phyloP scores from a whole-genome alignment of 2,329 filamentous ascomycete genomes.

The Penicillium sp. region DNA sequence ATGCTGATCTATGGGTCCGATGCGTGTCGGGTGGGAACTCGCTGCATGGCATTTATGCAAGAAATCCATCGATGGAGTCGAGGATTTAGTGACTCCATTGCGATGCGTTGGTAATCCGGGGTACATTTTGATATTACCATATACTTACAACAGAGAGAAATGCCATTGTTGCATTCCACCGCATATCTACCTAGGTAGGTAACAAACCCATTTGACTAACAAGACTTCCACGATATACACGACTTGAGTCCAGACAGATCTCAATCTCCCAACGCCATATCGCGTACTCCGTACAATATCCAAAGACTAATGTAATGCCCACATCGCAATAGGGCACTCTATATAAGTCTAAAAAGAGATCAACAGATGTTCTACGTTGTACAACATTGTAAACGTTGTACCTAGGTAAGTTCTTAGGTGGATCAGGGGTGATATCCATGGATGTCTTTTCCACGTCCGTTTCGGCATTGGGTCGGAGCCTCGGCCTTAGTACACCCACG shows the following conservation, averaged over 20 bases:
- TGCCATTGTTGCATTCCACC: too few species aligned
- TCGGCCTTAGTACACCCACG: not conserved
- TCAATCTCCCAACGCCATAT: too few species aligned
- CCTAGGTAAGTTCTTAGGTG: too few species aligned
- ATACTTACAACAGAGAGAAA: too few species aligned
- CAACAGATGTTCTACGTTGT: too few species aligned
- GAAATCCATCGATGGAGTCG: constrained; percentile 1
- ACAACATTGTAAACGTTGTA: too few species aligned
- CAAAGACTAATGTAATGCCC: too few species aligned
- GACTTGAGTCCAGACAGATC: not conserved
- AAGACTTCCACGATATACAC: not conserved
- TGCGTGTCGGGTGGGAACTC: not conserved
- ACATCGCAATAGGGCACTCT: too few species aligned
- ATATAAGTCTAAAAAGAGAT: too few species aligned
- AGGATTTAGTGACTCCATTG: constrained; percentile 11
- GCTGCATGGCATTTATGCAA: constrained; percentile 7
- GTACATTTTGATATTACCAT: not conserved
- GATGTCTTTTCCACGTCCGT: not conserved
- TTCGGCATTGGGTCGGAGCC: not conserved
- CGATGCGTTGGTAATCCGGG: constrained; percentile 16
- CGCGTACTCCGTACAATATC: too few species aligned
- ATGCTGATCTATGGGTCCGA: constrained; percentile 2
- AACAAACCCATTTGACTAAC: not conserved
- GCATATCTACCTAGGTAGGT: too few species aligned
- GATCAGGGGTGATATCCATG: too few species aligned